phyloP scores from a whole-genome alignment of 352 stramenopile genomes.

The Globisporangium takayamanum region DNA sequence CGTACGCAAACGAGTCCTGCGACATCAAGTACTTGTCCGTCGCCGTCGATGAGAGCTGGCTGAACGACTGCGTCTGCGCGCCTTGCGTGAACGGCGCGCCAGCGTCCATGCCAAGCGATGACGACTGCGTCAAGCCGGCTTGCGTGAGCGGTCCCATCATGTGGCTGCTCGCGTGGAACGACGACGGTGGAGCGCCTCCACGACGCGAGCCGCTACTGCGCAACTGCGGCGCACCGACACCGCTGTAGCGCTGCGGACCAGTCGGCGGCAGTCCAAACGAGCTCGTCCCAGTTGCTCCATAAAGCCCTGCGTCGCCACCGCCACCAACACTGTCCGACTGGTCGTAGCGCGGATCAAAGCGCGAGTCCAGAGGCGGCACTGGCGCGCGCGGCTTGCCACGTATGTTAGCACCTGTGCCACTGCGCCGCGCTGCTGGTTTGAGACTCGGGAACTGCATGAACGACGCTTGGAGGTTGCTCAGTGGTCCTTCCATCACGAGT shows the following conservation, averaged over 20 bases:
- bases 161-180: constrained; percentile 6
- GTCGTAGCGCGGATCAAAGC: constrained; percentile 81
- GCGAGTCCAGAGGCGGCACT: constrained; percentile 71
- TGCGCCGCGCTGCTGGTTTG: constrained; percentile 30
- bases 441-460: constrained; percentile 95
- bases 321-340: constrained; percentile 19
- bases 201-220: constrained; percentile 20
- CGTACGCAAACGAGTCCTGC: constrained; percentile 72
- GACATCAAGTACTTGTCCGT: constrained; percentile 80
- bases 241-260: constrained; percentile 28
- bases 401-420: constrained; percentile 20
- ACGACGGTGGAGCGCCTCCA: constrained; percentile 9
- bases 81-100: constrained; percentile 70
- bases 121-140: constrained; percentile 64
- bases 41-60: constrained; percentile 49
- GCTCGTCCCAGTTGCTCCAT: constrained; percentile 5
- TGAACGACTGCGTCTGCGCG: constrained; percentile 80
- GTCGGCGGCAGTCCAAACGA: constrained; percentile 30
- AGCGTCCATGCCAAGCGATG: constrained; percentile 42
- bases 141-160: constrained; percentile 68
- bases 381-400: constrained; percentile 43
- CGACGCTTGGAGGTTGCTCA: constrained; percentile 95
- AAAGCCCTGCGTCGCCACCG: constrained; percentile 2
- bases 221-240: neutral
- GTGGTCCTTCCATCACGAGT: constrained; percentile 92